Base-by-base conservation (phyloP, 306 rosid genomes). In the Vicia sativa region DNA sequence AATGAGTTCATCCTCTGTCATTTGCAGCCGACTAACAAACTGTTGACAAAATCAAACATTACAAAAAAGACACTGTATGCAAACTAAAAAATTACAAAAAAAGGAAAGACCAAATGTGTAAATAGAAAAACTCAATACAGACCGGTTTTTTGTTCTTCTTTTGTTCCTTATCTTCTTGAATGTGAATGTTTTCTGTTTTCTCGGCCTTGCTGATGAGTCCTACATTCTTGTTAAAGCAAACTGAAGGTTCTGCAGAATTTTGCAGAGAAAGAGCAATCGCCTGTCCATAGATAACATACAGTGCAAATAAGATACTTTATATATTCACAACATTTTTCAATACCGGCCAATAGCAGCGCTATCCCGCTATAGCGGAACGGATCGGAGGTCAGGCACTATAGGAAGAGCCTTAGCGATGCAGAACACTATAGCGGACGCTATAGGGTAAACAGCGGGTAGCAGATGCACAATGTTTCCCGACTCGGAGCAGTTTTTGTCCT, bases 1-100 rank as follows among this genome's bases (percentile, higher is more conserved):
- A 50, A 90, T 48, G 64, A 93, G 77, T 76, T 93, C 98, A 76
- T 90, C 96, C 72, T 93, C 96, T 0, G 88, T 86, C 90, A 93
- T 84, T 74, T 90, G 93, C 74, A 86, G 74, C 78, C 96, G 91
- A 83, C 95, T 86, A 25, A 84, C 13, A 77, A 83, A 85, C 96
- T 87, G 86, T 72, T 41, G 65, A 34, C 68, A 77, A 43, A 55
- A 62, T 19, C 14, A 83, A 73, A 50, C 60, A 65, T 48, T 10
- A 57, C 59, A 42, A 59, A 39, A 10, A 50, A 35, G 9, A 31
- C 13, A 5, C 37, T 29, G 7, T 34, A 52, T 7, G 15, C 21
- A 73, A 41, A 60, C 60, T 48, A 53, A 56, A 16, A 19, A 39
- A 62, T 45, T 41, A 25, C 11, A 61, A 62, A 60, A 60, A 28